Conservation (phyloP, 306 rosid species). For the Prunus salicina region DNA sequence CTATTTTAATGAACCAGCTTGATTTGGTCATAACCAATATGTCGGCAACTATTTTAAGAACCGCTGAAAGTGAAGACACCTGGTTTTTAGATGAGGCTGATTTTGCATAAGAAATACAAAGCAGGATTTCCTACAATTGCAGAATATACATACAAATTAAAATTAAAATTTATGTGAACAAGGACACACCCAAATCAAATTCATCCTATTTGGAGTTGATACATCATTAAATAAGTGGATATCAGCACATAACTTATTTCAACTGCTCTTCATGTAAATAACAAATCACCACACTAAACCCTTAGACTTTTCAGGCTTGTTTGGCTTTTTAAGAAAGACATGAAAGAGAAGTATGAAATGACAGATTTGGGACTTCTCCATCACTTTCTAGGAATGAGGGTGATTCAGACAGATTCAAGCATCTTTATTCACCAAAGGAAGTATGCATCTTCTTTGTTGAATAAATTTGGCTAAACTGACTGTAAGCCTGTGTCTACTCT, state of each 20-base stretch:
- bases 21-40: too few relatives aligned
- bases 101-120: not conserved
- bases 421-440: too few relatives aligned
- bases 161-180: constrained; percentile 9
- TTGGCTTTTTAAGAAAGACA: constrained; percentile 37
- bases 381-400: too few relatives aligned
- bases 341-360: too few relatives aligned
- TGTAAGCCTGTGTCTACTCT: too few relatives aligned
- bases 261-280: constrained; percentile 29
- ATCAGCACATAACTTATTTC: constrained; percentile 40
- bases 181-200: constrained; percentile 32
- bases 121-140: constrained; percentile 21
- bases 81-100: constrained; percentile 33
- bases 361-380: too few relatives aligned
- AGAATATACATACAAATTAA: constrained; percentile 41
- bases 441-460: too few relatives aligned
- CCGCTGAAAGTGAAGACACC: not conserved
- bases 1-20: too few relatives aligned
- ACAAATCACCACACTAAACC: constrained; percentile 75
- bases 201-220: constrained; percentile 32
- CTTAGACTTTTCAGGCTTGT: constrained; percentile 80
- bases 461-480: too few relatives aligned
- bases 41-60: not conserved
- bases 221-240: constrained; percentile 27
- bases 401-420: too few relatives aligned